These are phyloP conservation scores for Lentinus brumalis DNA, from an alignment of 768 basidiomycete genomes.

Conservation along the genomic window DNA sequence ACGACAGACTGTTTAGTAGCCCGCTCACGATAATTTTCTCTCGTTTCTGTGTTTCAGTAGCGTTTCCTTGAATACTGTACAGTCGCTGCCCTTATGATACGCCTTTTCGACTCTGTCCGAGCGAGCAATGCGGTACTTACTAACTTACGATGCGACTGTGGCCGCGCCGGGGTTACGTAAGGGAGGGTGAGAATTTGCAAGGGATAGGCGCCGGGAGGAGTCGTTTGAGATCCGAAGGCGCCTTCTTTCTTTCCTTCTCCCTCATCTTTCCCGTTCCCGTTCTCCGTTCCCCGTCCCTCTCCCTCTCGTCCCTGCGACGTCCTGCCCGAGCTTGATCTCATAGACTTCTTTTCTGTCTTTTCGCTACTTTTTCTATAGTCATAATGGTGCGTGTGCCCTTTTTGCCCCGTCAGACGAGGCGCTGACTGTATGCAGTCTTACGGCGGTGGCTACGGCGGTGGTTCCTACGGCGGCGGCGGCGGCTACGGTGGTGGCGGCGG, in stretches of 20 bases:
- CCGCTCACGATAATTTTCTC: slow-evolving; percentile 8
- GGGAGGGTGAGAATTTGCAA: neutral
- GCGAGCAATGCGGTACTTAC: too few species aligned
- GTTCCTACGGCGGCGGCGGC: slow-evolving; percentile 37
- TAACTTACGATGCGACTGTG: too few species aligned
- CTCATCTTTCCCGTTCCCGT: neutral
- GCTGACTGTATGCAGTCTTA: slow-evolving; percentile 26
- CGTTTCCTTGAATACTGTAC: too few species aligned
- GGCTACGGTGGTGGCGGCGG: slow-evolving; percentile 35
- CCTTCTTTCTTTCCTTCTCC: slow-evolving; percentile 9
- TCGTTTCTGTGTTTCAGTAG: neutral
- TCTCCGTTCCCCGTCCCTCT: neutral
- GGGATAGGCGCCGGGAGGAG: neutral
- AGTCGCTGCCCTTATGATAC: too few species aligned
- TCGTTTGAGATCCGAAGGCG: slow-evolving; percentile 1
- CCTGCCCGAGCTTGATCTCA: neutral
- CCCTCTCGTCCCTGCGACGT: slow-evolving; percentile 6
- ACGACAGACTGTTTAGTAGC: slow-evolving; percentile 15
- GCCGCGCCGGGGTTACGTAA: slow-evolving; percentile 10
- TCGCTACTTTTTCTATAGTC: slow-evolving; percentile 17
- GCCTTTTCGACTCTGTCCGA: too few species aligned
- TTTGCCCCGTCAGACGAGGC: neutral
- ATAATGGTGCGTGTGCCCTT: slow-evolving; percentile 25
- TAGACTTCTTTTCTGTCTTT: slow-evolving; percentile 13
- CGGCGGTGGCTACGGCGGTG: slow-evolving; percentile 35